Evolutionary conservation across 805 yeast genomes (phyloP).

Genomic region (Candida nitratophila): DNA sequence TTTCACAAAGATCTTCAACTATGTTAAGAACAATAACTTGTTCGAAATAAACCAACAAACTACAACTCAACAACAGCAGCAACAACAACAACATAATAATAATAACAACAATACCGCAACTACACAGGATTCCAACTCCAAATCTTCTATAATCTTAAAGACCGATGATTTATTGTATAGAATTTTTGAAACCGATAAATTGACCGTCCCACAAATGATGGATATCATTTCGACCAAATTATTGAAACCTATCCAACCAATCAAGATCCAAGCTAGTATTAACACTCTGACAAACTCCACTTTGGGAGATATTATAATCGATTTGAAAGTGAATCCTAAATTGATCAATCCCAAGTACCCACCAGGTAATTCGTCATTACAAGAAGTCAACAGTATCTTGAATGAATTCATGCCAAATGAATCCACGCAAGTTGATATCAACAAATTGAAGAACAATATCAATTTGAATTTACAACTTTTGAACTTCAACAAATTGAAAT

Average conservation of each 20-base stretch:
- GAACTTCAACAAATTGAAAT: constrained; percentile 54
- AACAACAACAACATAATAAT: constrained; percentile 8
- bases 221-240: constrained; percentile 63
- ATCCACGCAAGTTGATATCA: constrained; percentile 31
- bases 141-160: constrained; percentile 21
- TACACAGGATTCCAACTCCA: background rate
- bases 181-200: constrained; percentile 42
- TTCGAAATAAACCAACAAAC: constrained; percentile 23
- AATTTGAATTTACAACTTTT: constrained; percentile 44
- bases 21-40: constrained; percentile 28
- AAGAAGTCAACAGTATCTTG: constrained; percentile 35
- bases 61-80: constrained; percentile 1
- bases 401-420: constrained; percentile 37
- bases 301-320: constrained; percentile 73
- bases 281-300: constrained; percentile 73
- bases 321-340: constrained; percentile 51
- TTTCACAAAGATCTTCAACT: constrained; percentile 36
- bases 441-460: constrained; percentile 27
- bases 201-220: constrained; percentile 66
- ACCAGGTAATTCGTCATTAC: constrained; percentile 23
- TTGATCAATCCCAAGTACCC: constrained; percentile 31
- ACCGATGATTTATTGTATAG: constrained; percentile 38
- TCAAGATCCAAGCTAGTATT: constrained; percentile 66
- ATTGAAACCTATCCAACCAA: constrained; percentile 71
- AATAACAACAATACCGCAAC: constrained; percentile 8